Evolutionary conservation across 2,329 filamentous ascomycete species (phyloP).

Genomic region (Xylariaceae sp.): DNA sequence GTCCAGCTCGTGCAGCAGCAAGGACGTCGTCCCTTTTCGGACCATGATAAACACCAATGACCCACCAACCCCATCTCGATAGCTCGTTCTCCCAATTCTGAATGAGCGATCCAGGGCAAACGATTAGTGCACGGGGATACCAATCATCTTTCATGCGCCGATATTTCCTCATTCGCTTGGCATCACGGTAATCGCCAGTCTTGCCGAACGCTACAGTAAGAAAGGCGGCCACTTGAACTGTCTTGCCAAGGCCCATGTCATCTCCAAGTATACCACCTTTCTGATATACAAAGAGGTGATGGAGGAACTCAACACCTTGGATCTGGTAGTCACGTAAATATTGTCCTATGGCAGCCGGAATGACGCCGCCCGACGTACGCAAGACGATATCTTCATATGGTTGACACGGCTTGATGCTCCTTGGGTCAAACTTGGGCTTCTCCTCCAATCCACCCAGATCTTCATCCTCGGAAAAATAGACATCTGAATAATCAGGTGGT

Average conservation of each 20-base stretch:
- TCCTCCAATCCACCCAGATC: slow-evolving; percentile 58
- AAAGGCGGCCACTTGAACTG: slow-evolving; percentile 92
- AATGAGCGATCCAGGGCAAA: slow-evolving; percentile 86
- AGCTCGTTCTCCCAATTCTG: slow-evolving; percentile 89
- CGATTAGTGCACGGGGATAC: slow-evolving; percentile 81
- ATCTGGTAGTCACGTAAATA: slow-evolving; percentile 92
- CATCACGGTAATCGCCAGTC: slow-evolving; percentile 80
- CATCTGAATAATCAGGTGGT: slow-evolving; percentile 70
- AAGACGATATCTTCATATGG: slow-evolving; percentile 73
- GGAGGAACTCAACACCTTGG: slow-evolving; percentile 77
- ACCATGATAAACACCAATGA: slow-evolving; percentile 78
- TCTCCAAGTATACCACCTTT: slow-evolving; percentile 88
- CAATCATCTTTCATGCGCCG: slow-evolving; percentile 59
- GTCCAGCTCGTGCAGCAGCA: slow-evolving; percentile 67
- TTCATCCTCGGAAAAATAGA: slow-evolving; percentile 73
- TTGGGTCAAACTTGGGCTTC: slow-evolving; percentile 61
- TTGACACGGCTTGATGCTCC: slow-evolving; percentile 59
- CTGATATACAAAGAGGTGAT: slow-evolving; percentile 86
- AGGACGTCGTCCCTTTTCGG: slow-evolving; percentile 63
- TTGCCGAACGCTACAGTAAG: slow-evolving; percentile 91
- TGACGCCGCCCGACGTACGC: slow-evolving; percentile 69
- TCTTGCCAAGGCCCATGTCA: slow-evolving; percentile 97
- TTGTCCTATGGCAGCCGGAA: slow-evolving; percentile 85
- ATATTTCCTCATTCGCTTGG: slow-evolving; percentile 83
- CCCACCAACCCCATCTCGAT: slow-evolving; percentile 93